Conservation (phyloP, 2,329 filamentous ascomycete genomes). For the Aplosporella prunicola region DNA sequence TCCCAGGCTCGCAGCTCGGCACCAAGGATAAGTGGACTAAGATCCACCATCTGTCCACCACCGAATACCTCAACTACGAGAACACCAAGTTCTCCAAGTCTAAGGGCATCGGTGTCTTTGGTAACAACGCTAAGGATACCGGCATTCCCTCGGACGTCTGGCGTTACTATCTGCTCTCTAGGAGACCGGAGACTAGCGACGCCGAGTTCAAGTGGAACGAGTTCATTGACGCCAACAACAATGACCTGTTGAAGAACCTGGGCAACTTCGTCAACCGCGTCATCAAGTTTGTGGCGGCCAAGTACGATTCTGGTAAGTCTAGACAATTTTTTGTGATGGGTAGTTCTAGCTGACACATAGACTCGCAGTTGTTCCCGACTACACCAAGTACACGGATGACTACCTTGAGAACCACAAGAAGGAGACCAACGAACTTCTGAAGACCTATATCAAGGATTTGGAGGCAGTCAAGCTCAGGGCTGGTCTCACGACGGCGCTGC, state of each 20-base stretch:
- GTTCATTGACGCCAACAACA: slow-evolving; percentile 81
- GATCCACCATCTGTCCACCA: slow-evolving; percentile 65
- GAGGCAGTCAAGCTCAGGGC: slow-evolving; percentile 63
- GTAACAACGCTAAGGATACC: slow-evolving; percentile 78
- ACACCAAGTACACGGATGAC: slow-evolving; percentile 43
- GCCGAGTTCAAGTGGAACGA: slow-evolving; percentile 83
- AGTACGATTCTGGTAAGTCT: slow-evolving; percentile 52
- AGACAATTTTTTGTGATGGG: no score
- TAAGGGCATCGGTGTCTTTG: slow-evolving; percentile 81
- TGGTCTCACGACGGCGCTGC: slow-evolving; percentile 55
- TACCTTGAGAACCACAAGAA: slow-evolving; percentile 39
- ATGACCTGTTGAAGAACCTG: slow-evolving; percentile 69
- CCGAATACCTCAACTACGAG: slow-evolving; percentile 28
- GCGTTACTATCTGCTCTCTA: slow-evolving; percentile 82
- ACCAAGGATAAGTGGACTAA: slow-evolving; percentile 81
- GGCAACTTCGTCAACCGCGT: slow-evolving; percentile 51
- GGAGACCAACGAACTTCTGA: slow-evolving; percentile 57
- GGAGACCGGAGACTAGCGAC: slow-evolving; percentile 76
- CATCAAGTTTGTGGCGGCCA: slow-evolving; percentile 62
- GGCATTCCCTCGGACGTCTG: slow-evolving; percentile 81
- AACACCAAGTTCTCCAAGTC: slow-evolving; percentile 88
- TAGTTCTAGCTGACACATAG: slow-evolving; percentile 1
- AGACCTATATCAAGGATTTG: slow-evolving; percentile 57
- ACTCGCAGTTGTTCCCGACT: slow-evolving; percentile 52
- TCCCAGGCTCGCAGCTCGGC: slow-evolving; percentile 78